Conservation (phyloP, 805 yeast species). For the Crinitomyces ghanaensis region DNA sequence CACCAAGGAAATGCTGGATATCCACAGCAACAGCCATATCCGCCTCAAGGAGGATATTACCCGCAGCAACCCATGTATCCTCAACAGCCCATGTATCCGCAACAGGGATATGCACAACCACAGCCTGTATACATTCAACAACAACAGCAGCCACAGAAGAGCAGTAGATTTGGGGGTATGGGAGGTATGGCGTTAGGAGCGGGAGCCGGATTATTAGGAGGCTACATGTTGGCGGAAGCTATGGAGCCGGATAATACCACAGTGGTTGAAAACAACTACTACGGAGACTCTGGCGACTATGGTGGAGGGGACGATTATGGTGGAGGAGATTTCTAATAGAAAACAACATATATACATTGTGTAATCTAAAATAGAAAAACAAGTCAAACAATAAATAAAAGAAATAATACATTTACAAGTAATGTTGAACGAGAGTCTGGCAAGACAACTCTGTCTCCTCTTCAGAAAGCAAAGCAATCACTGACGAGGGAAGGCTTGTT, state of each 20-base stretch:
- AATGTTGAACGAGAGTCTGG: too few relatives aligned
- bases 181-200: conserved; percentile 38
- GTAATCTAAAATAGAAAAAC: too few relatives aligned
- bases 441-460: too few relatives aligned
- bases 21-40: too few relatives aligned
- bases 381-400: too few relatives aligned
- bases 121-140: conserved; percentile 19
- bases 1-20: conserved; percentile 7
- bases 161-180: conserved; percentile 26
- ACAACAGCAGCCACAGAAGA: conserved; percentile 22
- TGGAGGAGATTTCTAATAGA: too few relatives aligned
- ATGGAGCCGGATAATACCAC: conserved; percentile 24
- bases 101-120: conserved; percentile 5
- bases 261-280: conserved; percentile 30
- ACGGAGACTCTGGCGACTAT: conserved; percentile 24
- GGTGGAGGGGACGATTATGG: conserved; percentile 25
- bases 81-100: conserved; percentile 1
- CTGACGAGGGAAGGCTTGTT: too few relatives aligned
- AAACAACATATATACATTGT: too few relatives aligned
- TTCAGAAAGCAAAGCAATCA: too few relatives aligned
- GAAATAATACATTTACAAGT: too few relatives aligned
- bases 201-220: conserved; percentile 55
- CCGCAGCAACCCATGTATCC: conserved; percentile 9
- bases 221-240: conserved; percentile 39
- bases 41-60: conserved; percentile 8